phyloP scores from a whole-genome alignment of 1,139 yeast species.

The Magnusiomyces clavatus region DNA sequence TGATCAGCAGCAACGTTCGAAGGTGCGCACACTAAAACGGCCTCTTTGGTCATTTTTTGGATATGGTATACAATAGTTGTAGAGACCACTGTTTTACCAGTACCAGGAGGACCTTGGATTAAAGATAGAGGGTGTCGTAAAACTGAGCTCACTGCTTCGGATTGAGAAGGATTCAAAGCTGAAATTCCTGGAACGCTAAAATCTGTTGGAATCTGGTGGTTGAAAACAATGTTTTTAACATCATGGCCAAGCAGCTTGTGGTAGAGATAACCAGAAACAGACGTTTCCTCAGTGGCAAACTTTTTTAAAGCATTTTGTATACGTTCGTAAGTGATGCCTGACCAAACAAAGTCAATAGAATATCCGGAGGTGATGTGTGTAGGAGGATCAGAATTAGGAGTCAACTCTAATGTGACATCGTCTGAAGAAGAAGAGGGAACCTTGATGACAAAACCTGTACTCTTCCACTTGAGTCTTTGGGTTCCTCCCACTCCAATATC shows the following conservation, averaged over 20 bases:
- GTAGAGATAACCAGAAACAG: slow-evolving; percentile 71
- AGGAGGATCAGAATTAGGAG: slow-evolving; percentile 45
- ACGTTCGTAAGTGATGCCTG: slow-evolving; percentile 72
- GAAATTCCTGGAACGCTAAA: slow-evolving; percentile 64
- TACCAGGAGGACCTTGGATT: slow-evolving; percentile 98
- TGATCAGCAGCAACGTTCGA: slow-evolving; percentile 95
- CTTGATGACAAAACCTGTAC: slow-evolving; percentile 62
- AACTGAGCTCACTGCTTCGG: slow-evolving; percentile 66
- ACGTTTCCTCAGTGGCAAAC: slow-evolving; percentile 65
- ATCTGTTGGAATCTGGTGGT: slow-evolving; percentile 39
- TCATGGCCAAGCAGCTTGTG: slow-evolving; percentile 80
- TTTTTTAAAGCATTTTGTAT: slow-evolving; percentile 71
- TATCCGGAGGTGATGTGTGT: slow-evolving; percentile 57
- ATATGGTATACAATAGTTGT: slow-evolving; percentile 82
- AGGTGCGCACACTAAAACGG: slow-evolving; percentile 85
- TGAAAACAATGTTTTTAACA: slow-evolving; percentile 43
- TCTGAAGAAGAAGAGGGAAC: slow-evolving; percentile 64
- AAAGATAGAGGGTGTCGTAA: slow-evolving; percentile 69
- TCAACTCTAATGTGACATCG: slow-evolving; percentile 66
- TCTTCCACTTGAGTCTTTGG: slow-evolving; percentile 48
- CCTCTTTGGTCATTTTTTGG: slow-evolving; percentile 47
- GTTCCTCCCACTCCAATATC: background rate
- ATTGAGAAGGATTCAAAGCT: slow-evolving; percentile 68
- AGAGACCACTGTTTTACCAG: slow-evolving; percentile 93
- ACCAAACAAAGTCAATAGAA: slow-evolving; percentile 87